phyloP scores from a whole-genome alignment of 345 rosid species.

The Salix viminalis region DNA sequence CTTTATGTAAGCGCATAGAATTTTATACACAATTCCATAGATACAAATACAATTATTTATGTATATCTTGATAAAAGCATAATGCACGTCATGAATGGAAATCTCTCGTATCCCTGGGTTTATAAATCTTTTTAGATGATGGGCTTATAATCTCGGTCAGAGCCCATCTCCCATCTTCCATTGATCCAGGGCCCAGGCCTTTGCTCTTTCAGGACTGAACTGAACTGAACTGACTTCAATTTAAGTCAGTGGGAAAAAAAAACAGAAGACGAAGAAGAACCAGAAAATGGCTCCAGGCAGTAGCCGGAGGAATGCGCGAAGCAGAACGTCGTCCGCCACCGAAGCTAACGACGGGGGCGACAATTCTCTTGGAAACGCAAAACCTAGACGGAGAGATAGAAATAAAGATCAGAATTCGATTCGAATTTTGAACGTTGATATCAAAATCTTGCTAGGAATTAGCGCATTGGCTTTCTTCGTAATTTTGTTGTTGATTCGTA shows the following conservation, averaged over 20 bases:
- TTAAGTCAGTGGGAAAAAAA: neutral
- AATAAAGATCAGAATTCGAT: slow-evolving; percentile 23
- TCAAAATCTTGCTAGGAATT: slow-evolving; percentile 39
- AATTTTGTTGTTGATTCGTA: slow-evolving; percentile 32
- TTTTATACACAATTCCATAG: too few relatives aligned
- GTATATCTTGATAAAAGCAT: too few relatives aligned
- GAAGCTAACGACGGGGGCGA: slow-evolving; percentile 32
- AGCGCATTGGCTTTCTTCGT: slow-evolving; percentile 26
- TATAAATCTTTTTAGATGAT: too few relatives aligned
- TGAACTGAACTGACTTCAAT: too few relatives aligned
- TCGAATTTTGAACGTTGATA: slow-evolving; percentile 31
- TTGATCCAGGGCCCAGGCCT: too few relatives aligned
- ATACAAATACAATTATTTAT: too few relatives aligned
- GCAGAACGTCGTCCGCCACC: slow-evolving; percentile 44
- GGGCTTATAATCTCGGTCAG: too few relatives aligned
- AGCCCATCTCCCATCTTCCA: too few relatives aligned
- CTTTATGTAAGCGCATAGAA: too few relatives aligned
- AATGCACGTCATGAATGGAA: too few relatives aligned
- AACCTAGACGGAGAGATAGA: slow-evolving; percentile 27
- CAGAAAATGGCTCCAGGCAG: slow-evolving; percentile 50
- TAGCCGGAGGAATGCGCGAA: slow-evolving; percentile 51
- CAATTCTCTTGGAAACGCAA: slow-evolving; percentile 18
- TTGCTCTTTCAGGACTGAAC: too few relatives aligned
- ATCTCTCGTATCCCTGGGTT: too few relatives aligned
- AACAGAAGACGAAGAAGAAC: neutral